Base-by-base conservation (phyloP, 73 alveolate species). In the Stentor coeruleus region DNA sequence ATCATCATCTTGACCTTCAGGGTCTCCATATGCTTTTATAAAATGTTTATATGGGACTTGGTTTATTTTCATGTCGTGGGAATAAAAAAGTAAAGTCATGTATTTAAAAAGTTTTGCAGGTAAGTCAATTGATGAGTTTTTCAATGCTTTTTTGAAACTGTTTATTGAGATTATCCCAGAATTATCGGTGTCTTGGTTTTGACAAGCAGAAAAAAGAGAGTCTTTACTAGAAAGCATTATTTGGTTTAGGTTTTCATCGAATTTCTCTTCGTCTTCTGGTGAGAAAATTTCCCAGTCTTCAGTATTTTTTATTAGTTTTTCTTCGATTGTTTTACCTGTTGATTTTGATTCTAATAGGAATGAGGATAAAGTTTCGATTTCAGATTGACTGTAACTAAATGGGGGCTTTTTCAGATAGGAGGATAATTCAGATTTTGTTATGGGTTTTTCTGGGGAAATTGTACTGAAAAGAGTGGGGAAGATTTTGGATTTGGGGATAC, bases 181-280 rank as follows among this genome's bases (percentile, higher is more conserved):
- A 30, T 66, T 28, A 66, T 20, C 30, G n/a, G n/a, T 66, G 35
- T 66, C 81, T 1, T 30, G 20, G 15, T 33, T 36, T 66, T 66
- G 14, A 57, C 81, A 66, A 33, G 20, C 14, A 30, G n/a, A 20
- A 28, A 33, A 33, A 30, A 66, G 20, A 33, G n/a, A 30, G 30
- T 66, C 38, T 14, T 66, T 15, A 36, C 26, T 2, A 1, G 30
- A 30, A 15, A 36, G 30, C 14, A 66, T 30, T 0, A 66, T 26
- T 57, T 15, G 14, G 20, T 26, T 30, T 15, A 66, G 14, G 14
- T 66, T 28, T 2, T 2, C 30, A 36, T 66, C 81, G 35, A 66
- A 66, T 66, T 66, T 57, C 35, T 66, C 59, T 57, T 66, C 81
- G 20, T 66, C 81, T 30, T 66, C 81, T 66, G 81, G 59, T 20